Percentiles rank a stretch among this genome's conserved stretches.
Conservation (phyloP, 352 stramenopile genomes). For the Phytopythium oedochilum region DNA sequence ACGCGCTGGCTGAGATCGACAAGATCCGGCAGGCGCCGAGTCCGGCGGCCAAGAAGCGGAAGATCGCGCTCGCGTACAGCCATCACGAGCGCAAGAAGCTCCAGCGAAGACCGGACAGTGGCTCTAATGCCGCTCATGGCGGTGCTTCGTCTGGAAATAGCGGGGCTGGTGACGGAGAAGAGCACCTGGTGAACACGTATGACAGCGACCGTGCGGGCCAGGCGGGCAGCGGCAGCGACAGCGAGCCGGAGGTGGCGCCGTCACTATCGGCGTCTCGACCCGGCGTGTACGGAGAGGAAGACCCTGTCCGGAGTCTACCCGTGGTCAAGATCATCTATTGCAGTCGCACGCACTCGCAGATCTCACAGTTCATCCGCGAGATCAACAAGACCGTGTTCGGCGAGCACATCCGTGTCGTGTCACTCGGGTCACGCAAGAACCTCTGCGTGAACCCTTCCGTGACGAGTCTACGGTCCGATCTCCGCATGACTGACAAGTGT, state of each 20-base stretch:
- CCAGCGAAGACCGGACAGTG: conserved; percentile 5
- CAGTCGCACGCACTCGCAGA: conserved; percentile 88
- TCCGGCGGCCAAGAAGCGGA: conserved; percentile 58
- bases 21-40: conserved; percentile 38
- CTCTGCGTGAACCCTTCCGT: conserved; percentile 80
- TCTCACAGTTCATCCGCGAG: conserved; percentile 86
- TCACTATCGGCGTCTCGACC: background rate
- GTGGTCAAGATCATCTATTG: conserved; percentile 88
- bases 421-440: conserved; percentile 82
- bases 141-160: background rate
- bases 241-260: conserved; percentile 13
- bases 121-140: background rate
- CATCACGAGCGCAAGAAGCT: conserved; percentile 52
- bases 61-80: conserved; percentile 56
- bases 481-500: conserved; percentile 83
- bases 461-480: conserved; percentile 52
- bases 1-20: conserved; percentile 51
- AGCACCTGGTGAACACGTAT: conserved; percentile 74
- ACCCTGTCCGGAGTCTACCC: conserved; percentile 25
- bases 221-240: conserved; percentile 27
- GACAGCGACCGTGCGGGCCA: conserved; percentile 46
- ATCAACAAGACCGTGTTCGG: conserved; percentile 81
- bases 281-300: conserved; percentile 6
- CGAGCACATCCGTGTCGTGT: conserved; percentile 66
- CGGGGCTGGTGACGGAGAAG: conserved; percentile 23